Evolutionary conservation across 108 stramenopile species (phyloP), one percentile per base, ranked within the genome.

Genomic region (Stephanodiscus triporus): DNA sequence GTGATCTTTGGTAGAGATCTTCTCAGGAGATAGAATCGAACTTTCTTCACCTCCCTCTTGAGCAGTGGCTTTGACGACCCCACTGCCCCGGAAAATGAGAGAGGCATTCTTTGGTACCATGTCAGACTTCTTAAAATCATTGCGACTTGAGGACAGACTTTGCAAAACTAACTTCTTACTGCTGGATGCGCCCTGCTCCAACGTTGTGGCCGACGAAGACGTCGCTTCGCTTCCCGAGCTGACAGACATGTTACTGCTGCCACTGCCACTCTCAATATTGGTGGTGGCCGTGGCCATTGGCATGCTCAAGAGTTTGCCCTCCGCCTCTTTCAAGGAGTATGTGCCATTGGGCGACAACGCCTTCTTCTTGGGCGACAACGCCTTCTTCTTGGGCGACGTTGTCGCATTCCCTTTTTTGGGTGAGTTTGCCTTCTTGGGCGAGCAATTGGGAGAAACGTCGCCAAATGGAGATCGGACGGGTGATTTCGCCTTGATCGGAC

Each of bases 321-420:
- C 68, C 47, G 76, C 68, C 68, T 77, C 76, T 43, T 77, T 77
- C 68, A 77, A 56, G 9, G 76, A 77, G 30, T 27, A 77, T 6
- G 76, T 64, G 8, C 76, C 76, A 43, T 64, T 69, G 26, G 76
- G 76, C 19, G 76, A 77, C 49, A 62, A 36, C 8, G 59, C 34
- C 36, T 36, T 63, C 66, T 47, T 54, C 37, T 63, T 69, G 4
- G n/a, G 53, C 7, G 45, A 56, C 43, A 62, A 36, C 8, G 59
- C 34, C 36, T 36, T 63, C 66, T 47, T 54, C 37, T 63, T 69
- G 4, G n/a, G 53, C 7, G 45, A 56, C 43, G 56, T 36, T 26
- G 4, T 9, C 19, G 24, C 16, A 13, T 19, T 19, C 19, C 20
- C 32, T 48, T 6, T 13, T 65, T 65, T 27, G 16, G 51, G 17